These are phyloP conservation scores for Sequoiadendron giganteum DNA, from an alignment of 75 land plant genomes.

Conservation along the genomic window DNA sequence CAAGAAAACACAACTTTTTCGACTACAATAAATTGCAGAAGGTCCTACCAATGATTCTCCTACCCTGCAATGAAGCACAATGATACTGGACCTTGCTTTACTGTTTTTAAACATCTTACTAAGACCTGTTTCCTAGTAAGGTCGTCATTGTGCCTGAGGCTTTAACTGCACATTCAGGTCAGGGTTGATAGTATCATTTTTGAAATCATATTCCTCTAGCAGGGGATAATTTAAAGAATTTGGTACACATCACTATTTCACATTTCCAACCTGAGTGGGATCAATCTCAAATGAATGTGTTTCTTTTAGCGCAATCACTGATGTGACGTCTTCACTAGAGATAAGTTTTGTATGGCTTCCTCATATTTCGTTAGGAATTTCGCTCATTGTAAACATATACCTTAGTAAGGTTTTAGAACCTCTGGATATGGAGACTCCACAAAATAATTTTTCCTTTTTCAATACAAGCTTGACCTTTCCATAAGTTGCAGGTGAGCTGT, in stretches of 20 bases:
- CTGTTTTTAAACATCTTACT: conserved; percentile 99
- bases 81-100: conserved; percentile 97
- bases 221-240: conserved; percentile 94
- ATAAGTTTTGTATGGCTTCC: conserved; percentile 70
- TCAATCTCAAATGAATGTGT: conserved; percentile 95
- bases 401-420: neutral
- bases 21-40: conserved; percentile 84
- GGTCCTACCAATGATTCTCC: conserved; percentile 97
- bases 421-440: too few relatives aligned
- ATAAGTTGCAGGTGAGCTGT: too few relatives aligned
- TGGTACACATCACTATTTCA: conserved; percentile 94
- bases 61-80: conserved; percentile 98
- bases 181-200: conserved; percentile 99
- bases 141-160: conserved; percentile 97
- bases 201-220: conserved; percentile 98
- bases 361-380: conserved; percentile 52
- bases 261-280: conserved; percentile 97
- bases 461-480: too few relatives aligned
- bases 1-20: conserved; percentile 90
- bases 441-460: too few relatives aligned
- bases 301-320: conserved; percentile 91
- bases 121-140: conserved; percentile 96
- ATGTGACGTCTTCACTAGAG: conserved; percentile 66
- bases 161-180: conserved; percentile 90
- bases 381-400: conserved; percentile 69